A percentile compares a stretch with the other conserved stretches of the same genome.
These are phyloP conservation scores for Arachis monticola DNA, from an alignment of 331 rosid genomes.

Conservation along the genomic window DNA sequence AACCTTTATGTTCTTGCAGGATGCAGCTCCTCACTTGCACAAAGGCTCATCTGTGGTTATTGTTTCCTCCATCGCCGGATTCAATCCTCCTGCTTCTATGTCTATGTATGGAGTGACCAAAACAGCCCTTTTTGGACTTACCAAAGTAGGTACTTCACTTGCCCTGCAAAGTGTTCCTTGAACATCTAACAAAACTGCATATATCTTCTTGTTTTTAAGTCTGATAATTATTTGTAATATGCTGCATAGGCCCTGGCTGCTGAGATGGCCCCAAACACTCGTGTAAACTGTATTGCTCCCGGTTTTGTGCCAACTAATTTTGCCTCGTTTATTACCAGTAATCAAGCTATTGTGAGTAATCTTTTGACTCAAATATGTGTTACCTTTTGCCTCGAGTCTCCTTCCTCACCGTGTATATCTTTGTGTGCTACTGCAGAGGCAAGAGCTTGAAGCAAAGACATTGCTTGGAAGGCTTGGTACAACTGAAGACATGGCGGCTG, in stretches of 20 bases:
- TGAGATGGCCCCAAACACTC: slow-evolving; percentile 83
- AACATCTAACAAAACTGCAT: slow-evolving; percentile 4
- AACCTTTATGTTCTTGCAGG: slow-evolving; percentile 54
- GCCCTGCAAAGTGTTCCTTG: slow-evolving; percentile 9
- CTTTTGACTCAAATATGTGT: slow-evolving; percentile 21
- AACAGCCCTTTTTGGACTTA: slow-evolving; percentile 92
- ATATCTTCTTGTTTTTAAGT: not conserved
- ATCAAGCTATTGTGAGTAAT: slow-evolving; percentile 56
- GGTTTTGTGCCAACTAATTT: slow-evolving; percentile 96
- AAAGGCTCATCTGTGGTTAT: slow-evolving; percentile 85
- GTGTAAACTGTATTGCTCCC: slow-evolving; percentile 95
- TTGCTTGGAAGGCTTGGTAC: slow-evolving; percentile 86
- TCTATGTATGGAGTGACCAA: slow-evolving; percentile 99
- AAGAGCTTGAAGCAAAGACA: slow-evolving; percentile 60
- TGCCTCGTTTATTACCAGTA: slow-evolving; percentile 62
- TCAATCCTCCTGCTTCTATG: slow-evolving; percentile 67
- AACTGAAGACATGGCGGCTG: slow-evolving; percentile 90
- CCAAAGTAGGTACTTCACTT: slow-evolving; percentile 61
- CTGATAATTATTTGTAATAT: slow-evolving; percentile 36
- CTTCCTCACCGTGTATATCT: slow-evolving; percentile 15
- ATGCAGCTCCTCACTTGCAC: slow-evolving; percentile 72
- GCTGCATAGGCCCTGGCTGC: slow-evolving; percentile 75
- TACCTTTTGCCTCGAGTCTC: slow-evolving; percentile 3
- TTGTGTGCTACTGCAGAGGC: slow-evolving; percentile 56
- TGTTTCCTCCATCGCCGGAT: slow-evolving; percentile 82